Conservation (phyloP, 257 asterid species). For the Osmanthus fragrans region DNA sequence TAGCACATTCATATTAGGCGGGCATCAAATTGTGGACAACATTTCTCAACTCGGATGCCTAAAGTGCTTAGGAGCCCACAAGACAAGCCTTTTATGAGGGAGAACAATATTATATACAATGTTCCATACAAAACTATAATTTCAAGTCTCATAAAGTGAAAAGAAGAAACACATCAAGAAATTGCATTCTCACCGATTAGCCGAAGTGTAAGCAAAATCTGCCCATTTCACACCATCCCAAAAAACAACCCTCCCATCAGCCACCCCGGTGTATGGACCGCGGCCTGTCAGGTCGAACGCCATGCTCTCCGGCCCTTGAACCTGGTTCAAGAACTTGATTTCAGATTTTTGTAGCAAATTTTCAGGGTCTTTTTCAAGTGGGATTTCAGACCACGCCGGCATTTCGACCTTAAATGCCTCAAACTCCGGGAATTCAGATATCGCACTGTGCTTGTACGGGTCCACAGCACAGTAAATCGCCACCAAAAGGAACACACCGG, state of each 20-base stretch:
- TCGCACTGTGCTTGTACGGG: conserved; percentile 72
- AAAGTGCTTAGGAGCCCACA: background rate
- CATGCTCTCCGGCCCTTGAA: conserved; percentile 92
- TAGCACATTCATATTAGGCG: background rate
- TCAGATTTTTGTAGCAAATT: conserved; percentile 83
- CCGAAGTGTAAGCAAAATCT: conserved; percentile 86
- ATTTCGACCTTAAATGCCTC: conserved; percentile 57
- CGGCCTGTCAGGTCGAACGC: conserved; percentile 82
- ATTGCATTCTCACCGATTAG: conserved; percentile 63
- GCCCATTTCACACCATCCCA: conserved; percentile 82
- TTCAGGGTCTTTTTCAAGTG: conserved; percentile 52
- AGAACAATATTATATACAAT: too few species aligned
- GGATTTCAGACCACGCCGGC: conserved; percentile 75
- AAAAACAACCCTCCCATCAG: conserved; percentile 83
- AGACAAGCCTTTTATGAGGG: background rate
- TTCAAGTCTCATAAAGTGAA: background rate
- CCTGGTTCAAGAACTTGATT: conserved; percentile 68
- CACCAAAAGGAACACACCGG: conserved; percentile 47
- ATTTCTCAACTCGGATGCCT: background rate
- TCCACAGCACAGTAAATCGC: conserved; percentile 88
- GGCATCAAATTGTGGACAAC: background rate
- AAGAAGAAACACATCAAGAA: background rate
- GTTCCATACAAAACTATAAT: background rate
- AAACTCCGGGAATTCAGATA: conserved; percentile 66
- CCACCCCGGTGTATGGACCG: conserved; percentile 92